Percentiles rank a stretch among this genome's conserved stretches.
Conservation (phyloP, 2,329 filamentous ascomycete species). For the Ascochyta lentis region DNA sequence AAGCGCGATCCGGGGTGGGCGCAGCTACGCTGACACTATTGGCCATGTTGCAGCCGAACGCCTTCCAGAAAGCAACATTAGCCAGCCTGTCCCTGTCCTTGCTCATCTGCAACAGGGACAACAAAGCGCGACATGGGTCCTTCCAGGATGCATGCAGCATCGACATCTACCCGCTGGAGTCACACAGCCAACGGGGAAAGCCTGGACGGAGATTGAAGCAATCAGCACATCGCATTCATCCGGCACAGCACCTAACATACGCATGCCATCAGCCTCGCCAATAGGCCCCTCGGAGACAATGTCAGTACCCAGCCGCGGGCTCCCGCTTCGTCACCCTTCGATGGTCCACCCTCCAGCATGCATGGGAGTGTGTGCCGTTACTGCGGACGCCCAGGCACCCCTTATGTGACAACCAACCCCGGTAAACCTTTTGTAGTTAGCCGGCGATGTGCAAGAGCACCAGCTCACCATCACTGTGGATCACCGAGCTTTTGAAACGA, state of each 20-base stretch:
- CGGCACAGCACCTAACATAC: conserved; percentile 16
- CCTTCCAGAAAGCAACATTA: conserved; percentile 45
- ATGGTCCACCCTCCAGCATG: conserved; percentile 26
- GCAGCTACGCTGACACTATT: conserved; percentile 27
- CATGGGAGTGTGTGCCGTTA: conserved; percentile 37
- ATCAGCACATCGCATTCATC: conserved; percentile 32
- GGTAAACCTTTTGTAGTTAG: conserved; percentile 27
- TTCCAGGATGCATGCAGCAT: conserved; percentile 34
- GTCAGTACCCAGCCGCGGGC: conserved; percentile 28
- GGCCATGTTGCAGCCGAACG: conserved; percentile 33
- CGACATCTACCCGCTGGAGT: conserved; percentile 31
- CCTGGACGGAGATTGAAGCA: conserved; percentile 44
- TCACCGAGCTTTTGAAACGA: conserved; percentile 42
- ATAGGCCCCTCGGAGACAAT: conserved; percentile 13
- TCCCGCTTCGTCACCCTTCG: conserved; percentile 17
- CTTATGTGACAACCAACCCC: conserved; percentile 22
- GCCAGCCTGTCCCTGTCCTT: conserved; percentile 27
- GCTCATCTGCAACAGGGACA: conserved; percentile 28
- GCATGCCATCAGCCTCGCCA: conserved; percentile 35
- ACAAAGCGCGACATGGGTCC: conserved; percentile 28
- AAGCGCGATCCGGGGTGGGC: conserved; percentile 45
- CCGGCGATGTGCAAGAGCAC: conserved; percentile 37
- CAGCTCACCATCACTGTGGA: conserved; percentile 24
- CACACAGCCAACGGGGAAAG: conserved; percentile 41
- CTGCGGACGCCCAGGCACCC: conserved; percentile 29